Percentiles rank a stretch among this genome's conserved stretches.
phyloP scores from a whole-genome alignment of 352 stramenopile species.

The Pythium vanterpoolii region DNA sequence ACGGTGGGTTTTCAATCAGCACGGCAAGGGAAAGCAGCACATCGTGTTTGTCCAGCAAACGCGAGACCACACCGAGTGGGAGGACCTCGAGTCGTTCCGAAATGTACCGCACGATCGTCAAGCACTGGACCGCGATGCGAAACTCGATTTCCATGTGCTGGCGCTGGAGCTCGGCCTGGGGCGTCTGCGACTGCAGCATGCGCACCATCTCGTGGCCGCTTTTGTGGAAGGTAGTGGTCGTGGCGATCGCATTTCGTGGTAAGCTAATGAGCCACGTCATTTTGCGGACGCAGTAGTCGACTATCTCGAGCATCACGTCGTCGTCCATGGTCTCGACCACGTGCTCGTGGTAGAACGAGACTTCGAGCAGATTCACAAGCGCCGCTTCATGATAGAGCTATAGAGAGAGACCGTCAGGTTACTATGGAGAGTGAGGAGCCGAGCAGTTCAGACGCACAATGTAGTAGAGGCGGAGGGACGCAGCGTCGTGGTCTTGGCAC shows the following conservation, averaged over 20 bases:
- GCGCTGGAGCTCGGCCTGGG: slow-evolving; percentile 53
- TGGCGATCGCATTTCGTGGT: slow-evolving; percentile 50
- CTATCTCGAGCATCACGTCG: slow-evolving; percentile 87
- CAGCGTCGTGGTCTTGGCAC: slow-evolving; percentile 43
- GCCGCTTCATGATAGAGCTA: slow-evolving; percentile 89
- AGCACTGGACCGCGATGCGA: slow-evolving; percentile 75
- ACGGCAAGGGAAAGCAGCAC: slow-evolving; percentile 89
- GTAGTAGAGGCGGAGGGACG: slow-evolving; percentile 91
- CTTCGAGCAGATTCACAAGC: slow-evolving; percentile 86
- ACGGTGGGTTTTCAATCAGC: slow-evolving; percentile 95
- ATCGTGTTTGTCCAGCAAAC: slow-evolving; percentile 96
- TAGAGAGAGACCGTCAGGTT: neutral
- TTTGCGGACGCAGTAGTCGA: slow-evolving; percentile 93
- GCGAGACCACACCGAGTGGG: slow-evolving; percentile 82
- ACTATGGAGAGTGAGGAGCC: neutral
- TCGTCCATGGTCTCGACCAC: slow-evolving; percentile 85
- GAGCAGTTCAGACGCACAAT: slow-evolving; percentile 38
- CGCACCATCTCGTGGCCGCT: slow-evolving; percentile 59
- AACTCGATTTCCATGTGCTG: slow-evolving; percentile 88
- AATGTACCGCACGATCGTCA: slow-evolving; percentile 89
- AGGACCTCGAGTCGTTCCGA: slow-evolving; percentile 87
- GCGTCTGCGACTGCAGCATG: slow-evolving; percentile 58
- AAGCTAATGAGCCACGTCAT: slow-evolving; percentile 78
- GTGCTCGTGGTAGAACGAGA: slow-evolving; percentile 89
- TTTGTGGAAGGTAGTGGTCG: slow-evolving; percentile 70